phyloP scores from a whole-genome alignment of 768 basidiomycete genomes.

The Russula brevipes region DNA sequence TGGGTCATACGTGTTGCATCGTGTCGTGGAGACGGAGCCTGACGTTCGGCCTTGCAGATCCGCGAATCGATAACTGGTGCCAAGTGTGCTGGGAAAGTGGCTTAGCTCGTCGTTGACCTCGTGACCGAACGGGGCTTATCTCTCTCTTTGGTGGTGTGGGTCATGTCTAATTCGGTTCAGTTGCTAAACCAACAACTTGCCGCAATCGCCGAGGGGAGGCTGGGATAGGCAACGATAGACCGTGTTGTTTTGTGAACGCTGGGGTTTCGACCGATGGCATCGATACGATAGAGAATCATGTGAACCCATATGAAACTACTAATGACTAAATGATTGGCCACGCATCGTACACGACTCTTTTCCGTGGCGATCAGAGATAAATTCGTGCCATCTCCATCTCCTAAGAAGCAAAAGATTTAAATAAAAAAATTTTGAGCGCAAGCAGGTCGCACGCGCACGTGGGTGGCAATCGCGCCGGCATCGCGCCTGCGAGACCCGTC shows the following conservation, averaged over 20 bases:
- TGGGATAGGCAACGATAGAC: conserved; percentile 18
- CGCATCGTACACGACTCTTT: conserved; percentile 16
- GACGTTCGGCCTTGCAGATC: conserved; percentile 31
- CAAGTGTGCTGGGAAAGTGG: conserved; percentile 29
- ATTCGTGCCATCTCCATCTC: background rate
- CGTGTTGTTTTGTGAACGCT: background rate
- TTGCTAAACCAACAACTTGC: conserved; percentile 2
- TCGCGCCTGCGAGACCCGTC: background rate
- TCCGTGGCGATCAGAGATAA: conserved; percentile 9
- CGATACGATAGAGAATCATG: conserved; percentile 20
- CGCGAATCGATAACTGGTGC: conserved; percentile 35
- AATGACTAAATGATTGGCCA: conserved; percentile 11
- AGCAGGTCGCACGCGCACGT: background rate
- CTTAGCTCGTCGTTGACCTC: conserved; percentile 16
- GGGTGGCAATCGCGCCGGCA: background rate
- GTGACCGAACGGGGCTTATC: background rate
- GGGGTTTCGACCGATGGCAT: conserved; percentile 15
- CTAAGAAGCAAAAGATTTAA: background rate
- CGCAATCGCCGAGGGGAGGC: conserved; percentile 18
- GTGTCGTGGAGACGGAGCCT: conserved; percentile 8
- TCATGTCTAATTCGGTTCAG: background rate
- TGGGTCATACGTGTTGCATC: conserved; percentile 33
- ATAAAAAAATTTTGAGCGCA: too few relatives aligned
- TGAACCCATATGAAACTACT: conserved; percentile 2
- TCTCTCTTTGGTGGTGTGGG: background rate